Base-by-base conservation (phyloP, 805 yeast genomes). In the Cyberlindnera misumaiensis region DNA sequence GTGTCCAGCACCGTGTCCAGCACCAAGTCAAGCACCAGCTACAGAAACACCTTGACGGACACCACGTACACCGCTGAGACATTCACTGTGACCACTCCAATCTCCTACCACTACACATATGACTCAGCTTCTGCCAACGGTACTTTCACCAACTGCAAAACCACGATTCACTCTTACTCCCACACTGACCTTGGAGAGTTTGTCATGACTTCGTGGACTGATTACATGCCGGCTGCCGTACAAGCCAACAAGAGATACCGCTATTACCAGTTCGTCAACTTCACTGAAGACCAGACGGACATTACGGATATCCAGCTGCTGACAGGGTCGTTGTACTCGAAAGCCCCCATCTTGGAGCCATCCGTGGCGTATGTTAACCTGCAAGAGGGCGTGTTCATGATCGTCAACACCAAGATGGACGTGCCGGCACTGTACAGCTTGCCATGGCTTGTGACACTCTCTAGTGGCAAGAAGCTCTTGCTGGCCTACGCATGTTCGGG, bases 221-320 rank as follows among this genome's bases (percentile, higher is more conserved):
- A 39, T 11, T 34, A 33, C 20, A 28, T 20, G 15, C 14, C 41
- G 3, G 39, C 16, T 6, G 28, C 40, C 11, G 18, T 11, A 10
- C 13, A 14, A 12, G 12, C 32, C 12, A 26, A 10, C 13, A n/a
- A n/a, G 13, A 28, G 36, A 9, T 42, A 39, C 42, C 39, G 26
- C 7, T 18, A 29, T 4, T 48, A 44, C 34, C 30, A 35, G 16
- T 31, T 40, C 38, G 40, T 41, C 31, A 49, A 47, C 36, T 49
- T 47, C 40, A 45, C 49, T 4, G 30, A 35, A 18, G 50, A 49
- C 31, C 35, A 42, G 10, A n/a, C 29, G 10, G 45, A 39, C 16
- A 44, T 49, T 10, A 41, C 46, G 16, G 50, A 46, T 28, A 47
- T 49, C 14, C 40, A 42, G 20, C 29, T 47, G 26, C 15, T 42